Base-by-base conservation (phyloP, 225 moss, liverwort and hornwort genomes). In the Polytrichum commune region DNA sequence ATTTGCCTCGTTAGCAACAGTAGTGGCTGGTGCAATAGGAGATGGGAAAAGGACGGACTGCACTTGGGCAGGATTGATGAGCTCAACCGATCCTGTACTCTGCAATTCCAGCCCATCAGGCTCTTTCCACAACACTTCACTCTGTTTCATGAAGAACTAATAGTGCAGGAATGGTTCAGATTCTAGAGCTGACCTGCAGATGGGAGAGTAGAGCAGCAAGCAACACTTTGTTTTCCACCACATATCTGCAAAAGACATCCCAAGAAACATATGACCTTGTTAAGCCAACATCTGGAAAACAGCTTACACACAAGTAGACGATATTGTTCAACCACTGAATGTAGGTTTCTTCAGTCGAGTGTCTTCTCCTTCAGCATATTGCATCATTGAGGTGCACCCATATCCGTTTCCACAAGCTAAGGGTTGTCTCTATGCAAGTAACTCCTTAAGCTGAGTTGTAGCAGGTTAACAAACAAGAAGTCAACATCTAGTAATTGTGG, bases 221-320 rank as follows among this genome's bases (percentile, higher is more conserved):
- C 62, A 95, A 65, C 27, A 90, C 84, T 75, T 82, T 89, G 68
- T 98, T 98, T 77, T 98, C 95, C 81, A 98, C 93, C 25, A 98
- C 95, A 78, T 93, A 95, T 54, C 95, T 95, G 82, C 55, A 69
- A 66, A 55, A 72, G 27, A 26, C 72, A 46, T 16, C 35, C 54
- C 38, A 58, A 58, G 24, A 58, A 20, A 58, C 0, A 6, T 58
- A 46, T 46, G 46, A 46, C 13, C 46, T 46, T 46, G 46, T 7
- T 46, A 46, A 13, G 13, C 46, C 46, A 46, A 46, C 46, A 46
- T 46, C 46, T 46, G 13, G 27, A 64, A n/a, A 22, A 67, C 38
- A 46, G 54, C 62, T 27, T 69, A 29, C 35, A 66, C 63, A 10
- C 16, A 46, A 4, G 46, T 16, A 13, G 46, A 46, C 13, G 46